These are phyloP conservation scores for Roridomyces roridus DNA, from an alignment of 768 basidiomycete genomes.

Conservation along the genomic window DNA sequence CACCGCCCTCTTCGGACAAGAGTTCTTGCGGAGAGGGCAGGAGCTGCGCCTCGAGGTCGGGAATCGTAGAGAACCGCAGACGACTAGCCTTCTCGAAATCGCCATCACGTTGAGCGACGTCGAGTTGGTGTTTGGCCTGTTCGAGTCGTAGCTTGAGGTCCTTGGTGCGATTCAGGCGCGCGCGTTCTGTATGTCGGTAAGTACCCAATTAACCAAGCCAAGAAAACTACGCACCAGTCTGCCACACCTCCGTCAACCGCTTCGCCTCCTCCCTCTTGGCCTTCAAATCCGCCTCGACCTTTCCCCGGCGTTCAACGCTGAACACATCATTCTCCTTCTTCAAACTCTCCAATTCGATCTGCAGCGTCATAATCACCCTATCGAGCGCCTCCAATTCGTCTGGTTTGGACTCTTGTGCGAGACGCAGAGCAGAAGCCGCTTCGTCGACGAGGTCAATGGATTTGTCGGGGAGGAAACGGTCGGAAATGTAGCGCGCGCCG, in stretches of 20 bases:
- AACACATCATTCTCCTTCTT: constrained; percentile 89
- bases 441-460: constrained; percentile 94
- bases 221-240: constrained; percentile 56
- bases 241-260: constrained; percentile 71
- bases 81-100: constrained; percentile 83
- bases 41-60: constrained; percentile 75
- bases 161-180: constrained; percentile 72
- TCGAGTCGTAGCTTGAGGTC: constrained; percentile 78
- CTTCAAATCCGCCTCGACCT: constrained; percentile 69
- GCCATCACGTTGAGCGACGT: constrained; percentile 89
- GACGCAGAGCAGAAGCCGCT: constrained; percentile 83
- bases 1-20: constrained; percentile 37
- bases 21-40: constrained; percentile 47
- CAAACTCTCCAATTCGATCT: constrained; percentile 89
- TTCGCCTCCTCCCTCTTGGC: constrained; percentile 68
- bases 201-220: background rate
- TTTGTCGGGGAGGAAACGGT: constrained; percentile 90
- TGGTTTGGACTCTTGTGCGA: constrained; percentile 90
- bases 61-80: constrained; percentile 86
- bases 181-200: constrained; percentile 54
- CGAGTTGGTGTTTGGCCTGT: constrained; percentile 83
- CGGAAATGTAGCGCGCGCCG: constrained; percentile 83
- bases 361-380: constrained; percentile 82
- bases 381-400: constrained; percentile 84
- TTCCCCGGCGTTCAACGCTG: constrained; percentile 72